Percentiles rank a stretch among this genome's conserved stretches.
Conservation (phyloP, 306 rosid genomes). For the Ziziphus jujuba region DNA sequence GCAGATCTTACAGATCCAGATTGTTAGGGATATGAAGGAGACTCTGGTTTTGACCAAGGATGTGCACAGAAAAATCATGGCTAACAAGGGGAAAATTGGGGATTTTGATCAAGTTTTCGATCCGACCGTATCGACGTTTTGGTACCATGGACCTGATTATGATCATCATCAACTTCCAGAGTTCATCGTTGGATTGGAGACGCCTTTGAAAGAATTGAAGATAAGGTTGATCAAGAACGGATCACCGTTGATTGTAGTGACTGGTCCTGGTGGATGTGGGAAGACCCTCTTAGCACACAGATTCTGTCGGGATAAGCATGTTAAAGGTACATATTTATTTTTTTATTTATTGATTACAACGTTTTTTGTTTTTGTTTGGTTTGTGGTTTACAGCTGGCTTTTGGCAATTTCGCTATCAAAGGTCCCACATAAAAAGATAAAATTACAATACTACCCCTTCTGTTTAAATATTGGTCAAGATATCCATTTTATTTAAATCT, state of each 20-base stretch:
- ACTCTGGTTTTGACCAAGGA: neutral
- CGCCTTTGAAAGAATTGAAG: slow-evolving; percentile 47
- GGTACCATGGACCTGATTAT: slow-evolving; percentile 31
- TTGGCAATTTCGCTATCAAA: too few relatives aligned
- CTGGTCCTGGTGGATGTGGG: slow-evolving; percentile 55
- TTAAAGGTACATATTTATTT: slow-evolving; percentile 37
- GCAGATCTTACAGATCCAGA: slow-evolving; percentile 13
- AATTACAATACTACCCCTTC: too few relatives aligned
- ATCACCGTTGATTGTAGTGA: slow-evolving; percentile 32
- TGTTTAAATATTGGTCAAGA: too few relatives aligned
- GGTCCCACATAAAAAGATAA: too few relatives aligned
- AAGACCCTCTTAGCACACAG: slow-evolving; percentile 46
- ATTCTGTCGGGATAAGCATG: slow-evolving; percentile 44
- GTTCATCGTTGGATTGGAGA: slow-evolving; percentile 49
- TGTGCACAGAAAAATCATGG: neutral
- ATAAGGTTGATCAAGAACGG: slow-evolving; percentile 26
- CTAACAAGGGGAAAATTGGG: neutral
- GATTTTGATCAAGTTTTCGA: neutral
- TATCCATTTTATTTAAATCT: too few relatives aligned
- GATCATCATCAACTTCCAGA: slow-evolving; percentile 8
- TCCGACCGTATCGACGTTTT: neutral
- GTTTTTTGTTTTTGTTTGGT: too few relatives aligned
- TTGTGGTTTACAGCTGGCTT: too few relatives aligned
- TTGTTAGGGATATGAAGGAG: slow-evolving; percentile 19
- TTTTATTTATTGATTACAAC: neutral